A percentile compares a stretch with the other conserved stretches of the same genome.
Evolutionary conservation across 371 early-diverging fungal species (phyloP).

Genomic region (Nosema muscidifuracis): DNA sequence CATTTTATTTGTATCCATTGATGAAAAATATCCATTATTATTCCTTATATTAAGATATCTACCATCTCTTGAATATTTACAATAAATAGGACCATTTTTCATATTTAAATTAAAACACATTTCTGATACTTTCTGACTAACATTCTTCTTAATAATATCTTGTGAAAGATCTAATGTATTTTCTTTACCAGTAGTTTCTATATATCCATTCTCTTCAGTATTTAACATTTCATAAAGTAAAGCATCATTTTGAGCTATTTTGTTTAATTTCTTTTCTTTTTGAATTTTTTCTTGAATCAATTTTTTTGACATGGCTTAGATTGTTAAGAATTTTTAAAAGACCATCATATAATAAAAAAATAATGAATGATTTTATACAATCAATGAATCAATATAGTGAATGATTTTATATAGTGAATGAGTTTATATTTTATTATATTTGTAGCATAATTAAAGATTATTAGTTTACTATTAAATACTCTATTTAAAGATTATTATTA

Average conservation of each 20-base stretch:
- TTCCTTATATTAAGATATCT: conserved; percentile 68
- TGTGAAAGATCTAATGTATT: conserved; percentile 77
- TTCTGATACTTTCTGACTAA: conserved; percentile 70
- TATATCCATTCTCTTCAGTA: conserved; percentile 54
- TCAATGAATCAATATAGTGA: too few species aligned
- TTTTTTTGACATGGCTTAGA: conserved; percentile 38
- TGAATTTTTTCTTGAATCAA: conserved; percentile 37
- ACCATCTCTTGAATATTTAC: conserved; percentile 83
- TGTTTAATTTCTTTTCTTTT: conserved; percentile 30
- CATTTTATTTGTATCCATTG: conserved; percentile 81
- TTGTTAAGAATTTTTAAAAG: too few species aligned
- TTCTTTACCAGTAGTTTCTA: conserved; percentile 73
- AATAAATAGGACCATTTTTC: conserved; percentile 73
- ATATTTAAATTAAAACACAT: conserved; percentile 78
- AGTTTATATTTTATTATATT: too few species aligned
- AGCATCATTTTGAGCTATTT: conserved; percentile 24
- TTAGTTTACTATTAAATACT: too few species aligned
- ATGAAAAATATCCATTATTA: conserved; percentile 77
- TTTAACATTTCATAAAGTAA: conserved; percentile 39
- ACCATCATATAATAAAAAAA: too few species aligned
- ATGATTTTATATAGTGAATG: too few species aligned
- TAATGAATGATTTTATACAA: too few species aligned
- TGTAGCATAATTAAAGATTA: too few species aligned
- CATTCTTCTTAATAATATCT: conserved; percentile 67
- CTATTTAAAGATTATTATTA: too few species aligned